Evolutionary conservation across 2,329 filamentous ascomycete genomes (phyloP).

Genomic region (Chaetothyriales sp.): DNA sequence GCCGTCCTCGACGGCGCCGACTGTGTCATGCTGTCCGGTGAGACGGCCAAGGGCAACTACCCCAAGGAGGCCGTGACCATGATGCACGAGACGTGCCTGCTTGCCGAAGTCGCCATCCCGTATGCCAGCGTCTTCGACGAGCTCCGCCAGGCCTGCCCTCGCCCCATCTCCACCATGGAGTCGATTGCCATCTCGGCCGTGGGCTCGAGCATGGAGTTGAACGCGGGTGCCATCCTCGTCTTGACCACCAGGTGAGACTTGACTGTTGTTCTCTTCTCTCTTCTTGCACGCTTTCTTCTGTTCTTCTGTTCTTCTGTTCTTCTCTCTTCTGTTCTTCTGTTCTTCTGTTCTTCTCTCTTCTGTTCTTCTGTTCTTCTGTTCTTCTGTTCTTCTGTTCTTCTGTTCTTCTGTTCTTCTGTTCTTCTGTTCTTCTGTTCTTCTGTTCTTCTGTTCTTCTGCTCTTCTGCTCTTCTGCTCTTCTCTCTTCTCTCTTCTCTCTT

Average conservation of each 20-base stretch:
- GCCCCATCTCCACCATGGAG: constrained; percentile 78
- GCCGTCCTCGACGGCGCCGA: constrained; percentile 94
- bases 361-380: too few relatives aligned
- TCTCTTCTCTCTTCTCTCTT: constrained; percentile 13
- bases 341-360: not conserved
- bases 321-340: constrained; percentile 1
- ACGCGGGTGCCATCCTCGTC: constrained; percentile 89
- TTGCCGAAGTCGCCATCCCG: constrained; percentile 92
- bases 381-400: too few relatives aligned
- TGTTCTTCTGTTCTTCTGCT: too few relatives aligned
- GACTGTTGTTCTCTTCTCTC: constrained; percentile 14
- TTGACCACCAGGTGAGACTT: constrained; percentile 80
- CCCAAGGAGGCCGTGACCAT: constrained; percentile 81
- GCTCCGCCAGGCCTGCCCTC: constrained; percentile 66
- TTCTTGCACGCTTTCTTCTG: too few relatives aligned
- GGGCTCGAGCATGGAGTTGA: constrained; percentile 86
- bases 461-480: too few relatives aligned
- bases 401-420: too few relatives aligned
- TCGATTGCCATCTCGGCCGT: constrained; percentile 96
- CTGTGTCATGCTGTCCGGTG: constrained; percentile 98
- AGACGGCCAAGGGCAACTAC: constrained; percentile 97
- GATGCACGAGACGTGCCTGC: constrained; percentile 96
- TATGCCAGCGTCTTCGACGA: constrained; percentile 97
- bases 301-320: not conserved
- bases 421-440: too few relatives aligned